Percentiles rank a stretch among this genome's conserved stretches.
Conservation (phyloP, 306 rosid genomes). For the Crotalaria pallida region DNA sequence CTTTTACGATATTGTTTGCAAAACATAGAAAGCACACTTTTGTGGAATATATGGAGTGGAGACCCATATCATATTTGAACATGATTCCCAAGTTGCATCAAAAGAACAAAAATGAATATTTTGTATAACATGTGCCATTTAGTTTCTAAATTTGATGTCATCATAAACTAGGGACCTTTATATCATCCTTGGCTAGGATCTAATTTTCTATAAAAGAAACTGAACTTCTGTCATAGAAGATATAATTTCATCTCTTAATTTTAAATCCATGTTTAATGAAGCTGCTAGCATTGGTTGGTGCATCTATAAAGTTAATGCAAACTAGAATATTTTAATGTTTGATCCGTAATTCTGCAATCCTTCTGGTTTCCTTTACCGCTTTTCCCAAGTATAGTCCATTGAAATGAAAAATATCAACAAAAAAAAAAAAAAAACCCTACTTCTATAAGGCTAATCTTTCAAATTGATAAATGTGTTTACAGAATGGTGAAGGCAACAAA, state of each 20-base stretch:
- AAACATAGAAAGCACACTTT: neutral
- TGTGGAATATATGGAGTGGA: neutral
- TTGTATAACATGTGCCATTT: neutral
- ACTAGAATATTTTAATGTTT: neutral
- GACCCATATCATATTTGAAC: neutral
- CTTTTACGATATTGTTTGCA: neutral
- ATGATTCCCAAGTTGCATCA: neutral
- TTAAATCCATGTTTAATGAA: neutral
- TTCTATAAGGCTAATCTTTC: neutral
- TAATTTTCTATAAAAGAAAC: neutral
- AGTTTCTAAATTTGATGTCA: neutral
- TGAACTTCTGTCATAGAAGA: neutral
- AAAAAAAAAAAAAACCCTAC: no score
- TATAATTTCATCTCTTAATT: neutral
- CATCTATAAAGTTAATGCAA: conserved; percentile 9
- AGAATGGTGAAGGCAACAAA: conserved; percentile 43
- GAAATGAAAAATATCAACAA: neutral
- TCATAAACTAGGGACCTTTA: neutral
- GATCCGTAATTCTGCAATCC: neutral
- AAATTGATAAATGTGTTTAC: conserved; percentile 31
- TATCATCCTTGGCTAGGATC: neutral
- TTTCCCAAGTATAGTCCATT: neutral
- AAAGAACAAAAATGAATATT: neutral
- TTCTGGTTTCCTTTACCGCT: neutral
- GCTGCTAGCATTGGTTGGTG: neutral